Percentiles rank a stretch among this genome's conserved stretches.
Conservation (phyloP, 345 rosid species). For the Abelmoschus esculentus region DNA sequence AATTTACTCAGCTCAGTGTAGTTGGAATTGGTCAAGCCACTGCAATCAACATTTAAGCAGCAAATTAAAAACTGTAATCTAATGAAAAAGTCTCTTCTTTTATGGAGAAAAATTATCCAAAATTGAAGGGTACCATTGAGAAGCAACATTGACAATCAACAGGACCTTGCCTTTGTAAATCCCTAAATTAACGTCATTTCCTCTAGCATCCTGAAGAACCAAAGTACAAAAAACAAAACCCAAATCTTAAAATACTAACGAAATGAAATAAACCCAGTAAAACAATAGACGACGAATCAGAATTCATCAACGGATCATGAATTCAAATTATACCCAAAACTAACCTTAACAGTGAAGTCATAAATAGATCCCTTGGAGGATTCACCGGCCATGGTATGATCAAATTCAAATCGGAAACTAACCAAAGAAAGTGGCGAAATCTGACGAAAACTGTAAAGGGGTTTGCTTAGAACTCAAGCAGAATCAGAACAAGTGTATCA, state of each 20-base stretch:
- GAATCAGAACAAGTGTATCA: constrained; percentile 10
- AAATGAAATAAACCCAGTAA: not conserved
- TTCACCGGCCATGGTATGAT: constrained; percentile 56
- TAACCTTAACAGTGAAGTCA: constrained; percentile 83
- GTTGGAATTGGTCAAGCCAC: constrained; percentile 92
- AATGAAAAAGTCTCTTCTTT: not conserved
- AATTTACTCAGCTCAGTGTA: constrained; percentile 78
- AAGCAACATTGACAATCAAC: constrained; percentile 91
- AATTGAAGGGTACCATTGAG: constrained; percentile 54
- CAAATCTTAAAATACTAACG: not conserved
- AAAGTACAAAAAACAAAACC: not conserved
- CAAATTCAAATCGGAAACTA: constrained; percentile 37
- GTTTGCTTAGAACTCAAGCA: constrained; percentile 12
- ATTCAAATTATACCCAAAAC: not conserved
- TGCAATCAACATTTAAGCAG: constrained; percentile 24
- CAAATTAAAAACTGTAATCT: not conserved
- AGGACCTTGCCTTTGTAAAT: constrained; percentile 82
- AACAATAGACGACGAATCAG: not conserved
- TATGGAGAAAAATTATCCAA: not conserved
- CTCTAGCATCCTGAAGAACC: constrained; percentile 59
- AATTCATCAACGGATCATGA: not conserved
- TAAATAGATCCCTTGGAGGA: constrained; percentile 45
- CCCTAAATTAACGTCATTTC: constrained; percentile 64
- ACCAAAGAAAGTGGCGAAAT: not conserved
- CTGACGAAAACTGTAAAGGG: too few species aligned